Evolutionary conservation across 441 rosid species (phyloP), one percentile per base, ranked within the genome.

Genomic region (Sinapis alba): DNA sequence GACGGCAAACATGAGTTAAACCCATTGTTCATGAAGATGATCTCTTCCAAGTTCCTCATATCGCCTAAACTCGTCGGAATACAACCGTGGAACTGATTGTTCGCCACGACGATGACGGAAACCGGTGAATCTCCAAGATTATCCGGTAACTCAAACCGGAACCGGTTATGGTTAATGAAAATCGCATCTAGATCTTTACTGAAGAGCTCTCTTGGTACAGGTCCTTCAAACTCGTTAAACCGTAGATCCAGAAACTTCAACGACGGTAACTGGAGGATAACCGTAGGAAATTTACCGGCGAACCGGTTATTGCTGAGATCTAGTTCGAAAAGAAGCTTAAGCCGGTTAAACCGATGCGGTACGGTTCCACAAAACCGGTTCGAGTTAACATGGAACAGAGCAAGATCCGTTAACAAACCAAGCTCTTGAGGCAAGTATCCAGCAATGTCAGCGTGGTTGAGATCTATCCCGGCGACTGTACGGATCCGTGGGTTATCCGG

Each of bases 201-300:
- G 38, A 89, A 89, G 5, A 87, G 81, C 65, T 80, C 85, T 77
- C 62, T 73, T 0, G 93, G 93, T n/a, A 87, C 78, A n/a, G 76
- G 65, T 16, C 93, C 89, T 81, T 89, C 91, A n/a, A 89, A 86
- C 71, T 89, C 91, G 28, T 89, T 87, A 73, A 83, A 89, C 69
- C 93, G 59, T n/a, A 86, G 83, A 80, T 89, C 93, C 12, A 89
- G 78, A 60, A 77, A 88, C 82, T 82, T 85, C 43, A 86, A 81
- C 54, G 63, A 71, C 43, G 88, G 91, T 63, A 87, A 79, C 18
- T 47, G n/a, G n/a, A 87, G 87, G 21, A 89, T 68, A 10, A 87
- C 81, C 11, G 36, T 5, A 3, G 90, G 90, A 50, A 88, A 88
- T 65, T 32, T 82, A 4, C 91, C 93, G 24, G 88, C 86, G 58